Conservation (phyloP, 2,329 filamentous ascomycete species). For the Cyanodermella asteris region DNA sequence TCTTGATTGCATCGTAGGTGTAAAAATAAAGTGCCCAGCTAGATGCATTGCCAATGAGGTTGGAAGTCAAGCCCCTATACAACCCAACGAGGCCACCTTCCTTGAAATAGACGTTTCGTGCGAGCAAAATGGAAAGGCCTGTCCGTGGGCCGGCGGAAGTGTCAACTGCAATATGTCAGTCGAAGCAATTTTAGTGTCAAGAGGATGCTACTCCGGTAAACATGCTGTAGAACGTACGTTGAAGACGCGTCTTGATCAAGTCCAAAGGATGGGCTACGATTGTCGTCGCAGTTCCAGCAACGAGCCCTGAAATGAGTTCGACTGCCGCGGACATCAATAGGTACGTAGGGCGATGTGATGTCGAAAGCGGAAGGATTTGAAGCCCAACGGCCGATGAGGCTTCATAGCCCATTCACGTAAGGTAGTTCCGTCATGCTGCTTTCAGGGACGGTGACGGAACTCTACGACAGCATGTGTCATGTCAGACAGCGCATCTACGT, state of each 20-base stretch:
- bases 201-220: constrained; percentile 10
- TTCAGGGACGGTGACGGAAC: too few species aligned
- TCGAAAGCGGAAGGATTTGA: too few species aligned
- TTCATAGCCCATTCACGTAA: too few species aligned
- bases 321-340: constrained; percentile 55
- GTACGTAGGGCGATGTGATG: too few species aligned
- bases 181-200: constrained; percentile 8
- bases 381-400: too few species aligned
- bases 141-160: constrained; percentile 24
- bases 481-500: too few species aligned
- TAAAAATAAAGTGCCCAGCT: constrained; percentile 91
- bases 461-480: too few species aligned
- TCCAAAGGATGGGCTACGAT: constrained; percentile 49
- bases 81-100: constrained; percentile 44
- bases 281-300: constrained; percentile 69
- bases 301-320: constrained; percentile 76
- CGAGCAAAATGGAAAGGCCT: constrained; percentile 31
- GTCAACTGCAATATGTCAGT: constrained; percentile 28
- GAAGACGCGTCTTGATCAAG: constrained; percentile 87
- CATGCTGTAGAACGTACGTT: constrained; percentile 33
- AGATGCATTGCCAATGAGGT: constrained; percentile 71
- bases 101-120: constrained; percentile 28
- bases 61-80: constrained; percentile 77
- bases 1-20: constrained; percentile 40
- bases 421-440: too few species aligned